These are phyloP conservation scores for Noccaea caerulescens DNA, from an alignment of 345 rosid genomes.

Conservation along the genomic window DNA sequence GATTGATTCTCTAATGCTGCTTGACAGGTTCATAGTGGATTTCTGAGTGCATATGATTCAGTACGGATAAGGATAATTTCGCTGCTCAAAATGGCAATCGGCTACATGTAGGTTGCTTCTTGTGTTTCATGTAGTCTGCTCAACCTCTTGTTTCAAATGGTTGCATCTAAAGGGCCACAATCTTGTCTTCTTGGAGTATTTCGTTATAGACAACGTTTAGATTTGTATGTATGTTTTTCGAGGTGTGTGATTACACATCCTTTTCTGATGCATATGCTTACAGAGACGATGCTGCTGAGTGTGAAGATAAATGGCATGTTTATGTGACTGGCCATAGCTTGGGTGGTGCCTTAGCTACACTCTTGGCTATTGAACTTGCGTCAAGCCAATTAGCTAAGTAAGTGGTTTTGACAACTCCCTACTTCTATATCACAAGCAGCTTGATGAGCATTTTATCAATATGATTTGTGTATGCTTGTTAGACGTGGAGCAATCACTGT, in stretches of 20 bases:
- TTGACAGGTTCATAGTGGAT: conserved; percentile 90
- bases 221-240: too few relatives aligned
- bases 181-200: not conserved
- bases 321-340: conserved; percentile 97
- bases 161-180: not conserved
- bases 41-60: conserved; percentile 86
- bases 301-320: conserved; percentile 68
- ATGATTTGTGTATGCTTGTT: conserved; percentile 35
- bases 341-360: conserved; percentile 97
- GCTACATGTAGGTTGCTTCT: conserved; percentile 62
- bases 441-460: conserved; percentile 14
- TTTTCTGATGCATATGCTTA: conserved; percentile 24
- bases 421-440: conserved; percentile 11
- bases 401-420: conserved; percentile 38
- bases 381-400: conserved; percentile 86
- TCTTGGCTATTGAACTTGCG: conserved; percentile 88
- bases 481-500: conserved; percentile 73
- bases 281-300: conserved; percentile 65
- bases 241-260: conserved; percentile 9
- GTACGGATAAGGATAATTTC: conserved; percentile 82
- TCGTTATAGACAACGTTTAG: too few relatives aligned
- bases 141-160: not conserved
- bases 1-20: not conserved
- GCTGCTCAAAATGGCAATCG: conserved; percentile 64
- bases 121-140: conserved; percentile 20